phyloP scores from a whole-genome alignment of 257 asterid genomes.

The Plantago major region DNA sequence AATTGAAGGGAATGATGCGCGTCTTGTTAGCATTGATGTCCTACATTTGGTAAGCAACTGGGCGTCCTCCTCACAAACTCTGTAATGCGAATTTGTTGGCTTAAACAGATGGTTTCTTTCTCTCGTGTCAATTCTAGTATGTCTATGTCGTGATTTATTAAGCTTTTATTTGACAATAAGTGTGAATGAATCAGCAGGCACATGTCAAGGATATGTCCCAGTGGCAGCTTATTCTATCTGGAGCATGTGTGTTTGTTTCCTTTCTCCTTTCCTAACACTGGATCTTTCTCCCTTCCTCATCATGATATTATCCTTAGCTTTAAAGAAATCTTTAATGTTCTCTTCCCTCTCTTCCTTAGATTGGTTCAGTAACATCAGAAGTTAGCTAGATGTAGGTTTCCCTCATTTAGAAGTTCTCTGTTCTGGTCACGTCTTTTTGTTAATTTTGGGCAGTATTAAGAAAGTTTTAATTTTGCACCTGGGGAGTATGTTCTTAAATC shows the following conservation, averaged over 20 bases:
- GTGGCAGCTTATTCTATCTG: conserved; percentile 99
- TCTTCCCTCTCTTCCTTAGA: conserved; percentile 8
- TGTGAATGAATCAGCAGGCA: conserved; percentile 99
- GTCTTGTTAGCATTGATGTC: conserved; percentile 97
- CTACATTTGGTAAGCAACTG: conserved; percentile 83
- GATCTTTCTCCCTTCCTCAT: conserved; percentile 84
- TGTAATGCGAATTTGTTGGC: conserved; percentile 25
- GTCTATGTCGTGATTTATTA: conserved; percentile 45
- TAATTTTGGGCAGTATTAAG: too few species aligned
- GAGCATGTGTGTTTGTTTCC: conserved; percentile 99
- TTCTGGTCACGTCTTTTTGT: conserved; percentile 11
- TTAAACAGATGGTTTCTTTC: conserved; percentile 28
- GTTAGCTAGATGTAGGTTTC: conserved; percentile 10
- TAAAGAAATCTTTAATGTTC: conserved; percentile 30
- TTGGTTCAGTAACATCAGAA: conserved; percentile 11
- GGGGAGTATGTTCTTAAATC: too few species aligned
- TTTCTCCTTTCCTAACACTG: conserved; percentile 91
- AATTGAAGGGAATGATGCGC: conserved; percentile 96
- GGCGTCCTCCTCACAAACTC: conserved; percentile 23
- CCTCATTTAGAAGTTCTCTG: conserved; percentile 9
- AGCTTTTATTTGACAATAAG: conserved; percentile 78
- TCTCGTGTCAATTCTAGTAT: conserved; percentile 39
- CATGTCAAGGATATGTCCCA: conserved; percentile 92
- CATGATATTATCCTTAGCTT: conserved; percentile 43
- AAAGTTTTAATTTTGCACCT: too few species aligned